These are phyloP conservation scores for Agaricus bisporus DNA, from an alignment of 768 basidiomycete genomes.

Conservation along the genomic window DNA sequence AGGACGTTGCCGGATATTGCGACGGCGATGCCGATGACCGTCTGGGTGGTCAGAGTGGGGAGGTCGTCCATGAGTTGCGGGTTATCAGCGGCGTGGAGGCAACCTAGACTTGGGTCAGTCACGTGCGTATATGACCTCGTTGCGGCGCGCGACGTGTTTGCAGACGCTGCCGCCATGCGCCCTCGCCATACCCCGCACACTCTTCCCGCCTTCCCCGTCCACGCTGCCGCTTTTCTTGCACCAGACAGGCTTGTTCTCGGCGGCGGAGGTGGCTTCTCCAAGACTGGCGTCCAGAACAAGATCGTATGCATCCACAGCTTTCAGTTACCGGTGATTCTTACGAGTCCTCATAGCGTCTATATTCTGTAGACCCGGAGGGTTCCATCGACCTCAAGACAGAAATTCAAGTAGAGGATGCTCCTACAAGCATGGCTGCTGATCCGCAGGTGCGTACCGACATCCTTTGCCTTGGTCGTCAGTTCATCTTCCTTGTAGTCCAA, in stretches of 20 bases:
- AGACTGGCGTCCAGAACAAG: conserved; percentile 91
- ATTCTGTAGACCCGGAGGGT: conserved; percentile 49
- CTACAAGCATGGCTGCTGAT: conserved; percentile 89
- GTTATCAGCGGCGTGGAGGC: too few species aligned
- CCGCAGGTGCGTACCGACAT: conserved; percentile 37
- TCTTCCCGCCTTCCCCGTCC: conserved; percentile 83
- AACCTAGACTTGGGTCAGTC: not conserved
- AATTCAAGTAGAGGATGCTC: conserved; percentile 83
- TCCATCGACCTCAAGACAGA: conserved; percentile 56
- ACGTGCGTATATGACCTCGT: conserved; percentile 5
- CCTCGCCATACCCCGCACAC: conserved; percentile 72
- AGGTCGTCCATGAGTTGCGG: conserved; percentile 28
- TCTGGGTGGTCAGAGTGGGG: conserved; percentile 48
- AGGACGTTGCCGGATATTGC: conserved; percentile 83
- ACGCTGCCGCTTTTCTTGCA: conserved; percentile 75
- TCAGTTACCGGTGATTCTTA: not conserved
- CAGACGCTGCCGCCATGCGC: conserved; percentile 48
- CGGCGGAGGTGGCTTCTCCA: conserved; percentile 84
- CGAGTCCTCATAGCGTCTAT: conserved; percentile 51
- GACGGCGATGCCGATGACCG: conserved; percentile 73
- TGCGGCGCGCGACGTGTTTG: conserved; percentile 2
- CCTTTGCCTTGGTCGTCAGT: not conserved
- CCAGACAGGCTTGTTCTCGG: conserved; percentile 73
- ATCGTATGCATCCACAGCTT: conserved; percentile 46
- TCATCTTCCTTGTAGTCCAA: conserved; percentile 27